Conservation (phyloP, 176 grass and related monocot genomes). For the Puya raimondii region DNA sequence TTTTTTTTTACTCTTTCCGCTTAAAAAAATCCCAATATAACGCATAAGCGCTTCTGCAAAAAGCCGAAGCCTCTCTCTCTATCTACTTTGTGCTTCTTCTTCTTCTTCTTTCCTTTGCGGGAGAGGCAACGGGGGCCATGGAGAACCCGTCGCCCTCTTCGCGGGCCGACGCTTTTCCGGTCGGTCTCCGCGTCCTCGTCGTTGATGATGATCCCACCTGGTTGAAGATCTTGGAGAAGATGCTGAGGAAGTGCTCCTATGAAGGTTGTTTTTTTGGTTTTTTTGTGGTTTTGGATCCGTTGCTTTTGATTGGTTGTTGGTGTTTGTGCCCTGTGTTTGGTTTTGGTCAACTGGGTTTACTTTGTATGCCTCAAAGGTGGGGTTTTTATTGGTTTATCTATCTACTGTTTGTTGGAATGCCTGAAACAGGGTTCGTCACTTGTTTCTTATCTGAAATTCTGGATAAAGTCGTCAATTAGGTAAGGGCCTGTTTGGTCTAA, state of each 20-base stretch:
- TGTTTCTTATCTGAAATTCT: too few species aligned
- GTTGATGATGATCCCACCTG: conserved; percentile 97
- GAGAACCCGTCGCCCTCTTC: conserved; percentile 32
- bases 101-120: neutral
- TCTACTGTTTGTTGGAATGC: too few species aligned
- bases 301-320: conserved; percentile 29
- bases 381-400: neutral
- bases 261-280: conserved; percentile 38
- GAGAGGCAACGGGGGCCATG: neutral
- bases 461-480: too few species aligned
- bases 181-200: conserved; percentile 90
- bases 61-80: neutral
- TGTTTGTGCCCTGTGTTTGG: conserved; percentile 10
- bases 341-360: neutral
- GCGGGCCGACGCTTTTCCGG: conserved; percentile 65
- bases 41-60: neutral
- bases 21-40: neutral
- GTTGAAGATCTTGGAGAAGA: conserved; percentile 99
- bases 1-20: conserved; percentile 11
- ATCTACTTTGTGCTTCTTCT: neutral
- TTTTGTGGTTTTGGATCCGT: conserved; percentile 17
- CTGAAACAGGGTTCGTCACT: too few species aligned
- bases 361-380: neutral
- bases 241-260: conserved; percentile 97
- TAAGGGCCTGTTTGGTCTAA: too few species aligned